Conservation (phyloP, 1,139 yeast genomes). For the Pichia sp. region DNA sequence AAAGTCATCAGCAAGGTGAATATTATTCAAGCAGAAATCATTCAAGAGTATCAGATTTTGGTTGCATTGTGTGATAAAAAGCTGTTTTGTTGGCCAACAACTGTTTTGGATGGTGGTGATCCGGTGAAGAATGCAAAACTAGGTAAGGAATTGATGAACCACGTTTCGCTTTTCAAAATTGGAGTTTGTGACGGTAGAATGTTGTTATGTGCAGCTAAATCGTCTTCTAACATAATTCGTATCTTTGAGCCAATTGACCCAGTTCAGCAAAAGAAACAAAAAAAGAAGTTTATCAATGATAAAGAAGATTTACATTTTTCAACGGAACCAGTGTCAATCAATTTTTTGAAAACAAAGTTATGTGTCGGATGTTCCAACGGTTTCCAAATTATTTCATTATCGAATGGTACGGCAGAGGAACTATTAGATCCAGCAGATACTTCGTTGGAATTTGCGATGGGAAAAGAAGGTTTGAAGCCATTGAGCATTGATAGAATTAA, state of each 20-base stretch:
- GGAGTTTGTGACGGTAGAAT: slow-evolving; percentile 89
- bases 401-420: slow-evolving; percentile 67
- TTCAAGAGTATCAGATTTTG: slow-evolving; percentile 85
- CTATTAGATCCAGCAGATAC: slow-evolving; percentile 95
- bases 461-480: slow-evolving; percentile 79
- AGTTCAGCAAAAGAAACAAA: slow-evolving; percentile 45
- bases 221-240: slow-evolving; percentile 67
- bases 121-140: slow-evolving; percentile 58
- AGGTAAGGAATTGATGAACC: slow-evolving; percentile 74
- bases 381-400: slow-evolving; percentile 85
- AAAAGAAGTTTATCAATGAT: slow-evolving; percentile 62
- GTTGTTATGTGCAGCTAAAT: slow-evolving; percentile 83
- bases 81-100: slow-evolving; percentile 78
- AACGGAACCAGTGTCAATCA: slow-evolving; percentile 86
- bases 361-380: slow-evolving; percentile 97
- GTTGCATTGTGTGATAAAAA: slow-evolving; percentile 79
- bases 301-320: slow-evolving; percentile 73
- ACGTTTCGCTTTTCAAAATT: slow-evolving; percentile 82
- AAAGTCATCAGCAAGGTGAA: slow-evolving; percentile 69
- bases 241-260: slow-evolving; percentile 79
- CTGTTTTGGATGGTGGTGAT: slow-evolving; percentile 41
- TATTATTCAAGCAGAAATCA: slow-evolving; percentile 83
- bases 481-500: slow-evolving; percentile 87
- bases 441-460: slow-evolving; percentile 89
- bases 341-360: slow-evolving; percentile 78